Evolutionary conservation across 768 basidiomycete species (phyloP).

Genomic region (Lentinula guzmanii): DNA sequence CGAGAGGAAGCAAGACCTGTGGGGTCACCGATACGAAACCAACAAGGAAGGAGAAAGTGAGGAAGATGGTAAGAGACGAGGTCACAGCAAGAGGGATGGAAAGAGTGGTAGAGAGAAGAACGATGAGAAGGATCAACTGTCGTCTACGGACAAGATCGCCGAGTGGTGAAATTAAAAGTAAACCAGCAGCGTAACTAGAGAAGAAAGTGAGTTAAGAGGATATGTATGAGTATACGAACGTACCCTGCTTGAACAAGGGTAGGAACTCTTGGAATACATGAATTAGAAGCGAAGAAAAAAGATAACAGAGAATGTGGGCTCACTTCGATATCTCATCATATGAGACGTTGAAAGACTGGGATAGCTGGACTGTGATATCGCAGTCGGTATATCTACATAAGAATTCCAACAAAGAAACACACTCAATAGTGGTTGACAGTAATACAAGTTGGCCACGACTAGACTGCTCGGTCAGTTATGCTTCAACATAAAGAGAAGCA

Average conservation of each 20-base stretch:
- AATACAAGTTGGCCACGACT: conserved; percentile 67
- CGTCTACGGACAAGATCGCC: conserved; percentile 80
- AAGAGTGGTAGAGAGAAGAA: conserved; percentile 47
- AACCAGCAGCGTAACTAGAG: conserved; percentile 61
- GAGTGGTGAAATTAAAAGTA: conserved; percentile 72
- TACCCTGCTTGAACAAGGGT: conserved; percentile 68
- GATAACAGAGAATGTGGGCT: conserved; percentile 1
- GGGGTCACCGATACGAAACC: conserved; percentile 67
- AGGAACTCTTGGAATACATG: conserved; percentile 41
- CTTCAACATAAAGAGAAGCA: neutral
- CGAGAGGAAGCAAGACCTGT: conserved; percentile 71
- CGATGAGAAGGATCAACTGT: conserved; percentile 57
- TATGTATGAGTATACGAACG: conserved; percentile 1
- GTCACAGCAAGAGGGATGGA: conserved; percentile 72
- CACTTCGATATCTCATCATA: conserved; percentile 35
- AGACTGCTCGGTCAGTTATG: neutral
- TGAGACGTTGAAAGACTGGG: conserved; percentile 31
- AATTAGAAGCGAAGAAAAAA: conserved; percentile 16
- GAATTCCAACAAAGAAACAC: conserved; percentile 15
- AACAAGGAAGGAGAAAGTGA: conserved; percentile 63
- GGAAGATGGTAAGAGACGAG: conserved; percentile 50
- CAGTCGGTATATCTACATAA: neutral
- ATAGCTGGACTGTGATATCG: conserved; percentile 30
- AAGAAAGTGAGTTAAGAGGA: neutral
- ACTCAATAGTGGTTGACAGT: conserved; percentile 81